Evolutionary conservation across 1,284 basidiomycete genomes (phyloP).

Genomic region (Cystobasidiaceae sp.): DNA sequence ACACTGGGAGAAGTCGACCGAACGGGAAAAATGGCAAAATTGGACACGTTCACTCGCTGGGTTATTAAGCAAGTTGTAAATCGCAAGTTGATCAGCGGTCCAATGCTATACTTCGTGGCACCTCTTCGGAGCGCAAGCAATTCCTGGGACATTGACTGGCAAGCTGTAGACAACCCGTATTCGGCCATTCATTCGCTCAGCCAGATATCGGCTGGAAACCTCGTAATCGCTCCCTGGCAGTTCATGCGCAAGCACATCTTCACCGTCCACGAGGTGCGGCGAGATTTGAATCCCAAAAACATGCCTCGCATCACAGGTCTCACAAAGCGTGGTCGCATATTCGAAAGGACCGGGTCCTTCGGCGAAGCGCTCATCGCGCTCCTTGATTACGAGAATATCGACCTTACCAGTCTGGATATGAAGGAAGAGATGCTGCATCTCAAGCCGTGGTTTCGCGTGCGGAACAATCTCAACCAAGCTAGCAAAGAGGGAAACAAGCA

Average conservation of each 20-base stretch:
- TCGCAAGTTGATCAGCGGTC: conserved; percentile 17
- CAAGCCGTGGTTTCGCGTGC: conserved; percentile 22
- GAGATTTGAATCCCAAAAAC: conserved; percentile 24
- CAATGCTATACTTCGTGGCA: conserved; percentile 30
- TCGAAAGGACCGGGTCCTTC: conserved; percentile 11
- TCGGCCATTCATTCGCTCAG: background rate
- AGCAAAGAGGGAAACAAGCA: background rate
- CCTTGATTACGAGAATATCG: conserved; percentile 19
- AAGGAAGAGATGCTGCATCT: conserved; percentile 26
- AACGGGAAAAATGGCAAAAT: background rate
- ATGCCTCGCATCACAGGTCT: conserved; percentile 30
- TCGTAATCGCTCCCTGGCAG: conserved; percentile 29
- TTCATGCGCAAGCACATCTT: conserved; percentile 30
- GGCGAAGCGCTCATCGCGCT: conserved; percentile 25
- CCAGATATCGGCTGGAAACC: conserved; percentile 13
- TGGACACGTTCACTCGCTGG: conserved; percentile 32
- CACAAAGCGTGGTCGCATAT: conserved; percentile 19
- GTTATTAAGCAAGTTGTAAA: conserved; percentile 31
- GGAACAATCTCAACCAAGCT: conserved; percentile 28
- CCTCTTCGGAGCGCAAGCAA: background rate
- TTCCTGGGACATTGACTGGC: conserved; percentile 34
- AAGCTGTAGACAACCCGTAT: conserved; percentile 17
- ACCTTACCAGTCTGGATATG: conserved; percentile 3
- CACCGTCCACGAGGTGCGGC: conserved; percentile 15
- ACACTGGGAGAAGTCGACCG: conserved; percentile 15